Evolutionary conservation across 805 yeast genomes (phyloP).

Genomic region (Cephaloascus albidus): DNA sequence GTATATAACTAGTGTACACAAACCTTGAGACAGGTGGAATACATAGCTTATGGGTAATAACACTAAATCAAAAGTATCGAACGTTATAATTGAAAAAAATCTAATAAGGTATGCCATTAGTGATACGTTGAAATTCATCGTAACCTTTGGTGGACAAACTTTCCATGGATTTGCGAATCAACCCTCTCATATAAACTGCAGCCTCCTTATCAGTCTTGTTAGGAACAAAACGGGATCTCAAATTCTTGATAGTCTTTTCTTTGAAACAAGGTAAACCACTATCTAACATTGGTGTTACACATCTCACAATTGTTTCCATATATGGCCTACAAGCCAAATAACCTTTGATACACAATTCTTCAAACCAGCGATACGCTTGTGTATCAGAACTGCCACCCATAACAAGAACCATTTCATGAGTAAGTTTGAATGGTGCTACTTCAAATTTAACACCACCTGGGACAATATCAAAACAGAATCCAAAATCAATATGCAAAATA

Average conservation of each 20-base stretch:
- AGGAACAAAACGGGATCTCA: slow-evolving; percentile 74
- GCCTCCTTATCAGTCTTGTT: slow-evolving; percentile 79
- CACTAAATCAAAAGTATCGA: too few relatives aligned
- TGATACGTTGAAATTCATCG: slow-evolving; percentile 93
- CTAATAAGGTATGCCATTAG: slow-evolving; percentile 93
- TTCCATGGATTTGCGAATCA: slow-evolving; percentile 77
- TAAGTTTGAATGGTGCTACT: slow-evolving; percentile 95
- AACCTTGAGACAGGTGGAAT: too few relatives aligned
- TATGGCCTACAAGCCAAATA: slow-evolving; percentile 83
- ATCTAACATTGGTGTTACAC: slow-evolving; percentile 88
- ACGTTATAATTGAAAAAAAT: too few relatives aligned
- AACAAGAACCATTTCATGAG: slow-evolving; percentile 92
- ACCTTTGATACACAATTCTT: slow-evolving; percentile 90
- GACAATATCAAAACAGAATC: slow-evolving; percentile 96
- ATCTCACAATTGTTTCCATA: slow-evolving; percentile 73
- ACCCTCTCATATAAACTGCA: slow-evolving; percentile 60
- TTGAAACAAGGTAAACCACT: slow-evolving; percentile 96
- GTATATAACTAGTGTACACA: too few relatives aligned
- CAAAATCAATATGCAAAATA: slow-evolving; percentile 92
- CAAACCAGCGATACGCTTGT: slow-evolving; percentile 88
- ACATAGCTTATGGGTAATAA: too few relatives aligned
- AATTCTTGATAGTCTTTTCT: slow-evolving; percentile 72
- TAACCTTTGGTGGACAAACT: slow-evolving; percentile 88
- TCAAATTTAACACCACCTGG: slow-evolving; percentile 99
- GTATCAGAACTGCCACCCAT: slow-evolving; percentile 87